Evolutionary conservation across 116 monocot genomes (phyloP), one percentile per base, ranked within the genome.

Genomic region (Zostera marina): DNA sequence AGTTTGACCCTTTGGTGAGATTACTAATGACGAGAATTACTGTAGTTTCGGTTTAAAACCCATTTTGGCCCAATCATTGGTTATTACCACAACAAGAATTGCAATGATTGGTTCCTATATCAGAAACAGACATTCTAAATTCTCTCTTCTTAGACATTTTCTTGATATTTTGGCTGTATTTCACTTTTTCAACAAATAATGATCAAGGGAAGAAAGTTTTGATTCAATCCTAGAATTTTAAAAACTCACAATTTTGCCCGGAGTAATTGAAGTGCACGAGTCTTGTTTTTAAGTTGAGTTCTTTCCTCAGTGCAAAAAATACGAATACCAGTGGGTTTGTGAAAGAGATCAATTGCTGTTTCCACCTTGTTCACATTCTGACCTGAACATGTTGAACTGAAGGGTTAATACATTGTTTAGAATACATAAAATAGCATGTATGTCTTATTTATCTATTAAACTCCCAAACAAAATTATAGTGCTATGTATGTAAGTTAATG

Each of bases 341-440:
- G 98, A 56, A 83, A 67, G 73, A 98, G 89, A 52, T 86, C 90
- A 49, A 86, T 67, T 44, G 98, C 98, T 57, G 98, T 90, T 74
- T 98, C 98, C 49, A 90, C 90, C 74, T 98, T 98, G 73, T 98
- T 98, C 45, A 98, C 98, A 72, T 98, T 89, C 72, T 90, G 98
- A 59, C 94, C 94, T 94, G 82, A 63, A 81, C 21, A 52, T 22
- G 48, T 45, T 56, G 9, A 39, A 16, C 51, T 51, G 41, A 39
- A 32, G 32, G 32, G 32, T 32, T 9, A 48, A 48, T 48, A 19
- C 17, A 16, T 47, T 56, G 2, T 7, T 44, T 20, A 60, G 21
- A 24, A 44, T 3, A 60, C 44, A 16, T 5, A 62, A 49, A 13
- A 58, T 58, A 61, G 13, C 43, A 61, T 22, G 17, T 43, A 41